Percentiles rank a stretch among this genome's conserved stretches.
Conservation (phyloP, 2,329 filamentous ascomycete species). For the Cladosporium sp. region DNA sequence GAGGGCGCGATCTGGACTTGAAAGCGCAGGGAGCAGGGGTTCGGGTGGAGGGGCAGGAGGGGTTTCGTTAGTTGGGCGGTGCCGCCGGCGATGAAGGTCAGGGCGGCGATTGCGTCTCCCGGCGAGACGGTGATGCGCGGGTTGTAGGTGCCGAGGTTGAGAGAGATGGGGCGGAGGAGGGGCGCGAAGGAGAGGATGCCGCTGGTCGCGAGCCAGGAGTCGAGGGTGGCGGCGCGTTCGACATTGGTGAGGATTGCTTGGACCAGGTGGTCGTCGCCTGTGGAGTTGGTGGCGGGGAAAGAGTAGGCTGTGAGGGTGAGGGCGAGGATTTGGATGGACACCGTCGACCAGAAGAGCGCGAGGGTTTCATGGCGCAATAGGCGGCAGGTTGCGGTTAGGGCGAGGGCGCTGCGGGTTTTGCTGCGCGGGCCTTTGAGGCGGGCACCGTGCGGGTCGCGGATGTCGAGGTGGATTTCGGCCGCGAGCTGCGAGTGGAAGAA, state of each 20-base stretch:
- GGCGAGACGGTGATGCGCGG: neutral
- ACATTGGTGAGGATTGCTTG: neutral
- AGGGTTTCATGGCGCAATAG: slow-evolving; percentile 3
- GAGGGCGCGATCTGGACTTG: neutral
- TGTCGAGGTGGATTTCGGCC: slow-evolving; percentile 1
- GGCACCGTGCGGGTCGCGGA: neutral
- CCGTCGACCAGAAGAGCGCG: slow-evolving; percentile 4
- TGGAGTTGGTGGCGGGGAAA: neutral
- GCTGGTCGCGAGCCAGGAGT: neutral
- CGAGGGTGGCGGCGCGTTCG: neutral
- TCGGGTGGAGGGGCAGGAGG: too few species aligned
- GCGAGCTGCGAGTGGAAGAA: neutral
- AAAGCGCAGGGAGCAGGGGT: neutral
- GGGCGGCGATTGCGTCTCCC: neutral
- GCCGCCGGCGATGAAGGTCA: neutral
- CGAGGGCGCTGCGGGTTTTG: slow-evolving; percentile 3
- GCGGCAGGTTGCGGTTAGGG: neutral
- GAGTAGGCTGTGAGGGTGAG: neutral
- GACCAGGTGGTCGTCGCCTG: neutral
- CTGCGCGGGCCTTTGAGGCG: neutral
- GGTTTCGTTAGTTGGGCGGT: too few species aligned
- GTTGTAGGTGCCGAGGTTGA: slow-evolving; percentile 2
- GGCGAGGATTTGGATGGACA: slow-evolving; percentile 1
- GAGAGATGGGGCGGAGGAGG: neutral
- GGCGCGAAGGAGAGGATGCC: neutral